These are phyloP conservation scores for Metschnikowia kofuensis DNA, from an alignment of 805 yeast genomes.

Conservation along the genomic window DNA sequence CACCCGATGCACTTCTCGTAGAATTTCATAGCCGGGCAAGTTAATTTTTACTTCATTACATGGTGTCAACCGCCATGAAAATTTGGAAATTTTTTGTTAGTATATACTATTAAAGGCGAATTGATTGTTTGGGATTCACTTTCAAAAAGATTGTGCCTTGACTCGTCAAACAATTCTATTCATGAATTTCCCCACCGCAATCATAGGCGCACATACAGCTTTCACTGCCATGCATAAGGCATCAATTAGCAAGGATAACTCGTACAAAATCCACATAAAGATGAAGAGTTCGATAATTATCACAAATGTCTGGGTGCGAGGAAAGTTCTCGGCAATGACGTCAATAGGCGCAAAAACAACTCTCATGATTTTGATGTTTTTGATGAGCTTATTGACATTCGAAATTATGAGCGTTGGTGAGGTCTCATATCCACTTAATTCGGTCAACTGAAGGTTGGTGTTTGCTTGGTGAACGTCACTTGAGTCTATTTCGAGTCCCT, in stretches of 20 bases:
- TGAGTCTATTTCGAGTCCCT: no score
- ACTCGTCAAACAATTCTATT: conserved; percentile 33
- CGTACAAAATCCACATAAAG: conserved; percentile 42
- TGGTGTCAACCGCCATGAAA: no score
- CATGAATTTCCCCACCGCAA: conserved; percentile 43
- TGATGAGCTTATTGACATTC: conserved; percentile 32
- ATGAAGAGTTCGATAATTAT: conserved; percentile 36
- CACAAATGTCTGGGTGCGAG: conserved; percentile 37
- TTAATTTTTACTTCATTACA: no score
- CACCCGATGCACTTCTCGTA: no score
- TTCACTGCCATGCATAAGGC: conserved; percentile 44
- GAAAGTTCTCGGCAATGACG: conserved; percentile 34
- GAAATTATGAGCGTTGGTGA: conserved; percentile 13
- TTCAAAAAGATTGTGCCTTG: no score
- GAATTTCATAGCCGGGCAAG: no score
- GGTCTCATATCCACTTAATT: neutral
- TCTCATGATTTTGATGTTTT: conserved; percentile 34
- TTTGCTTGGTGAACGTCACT: no score
- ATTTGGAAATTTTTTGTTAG: no score
- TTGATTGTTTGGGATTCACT: no score
- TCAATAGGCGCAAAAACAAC: conserved; percentile 41
- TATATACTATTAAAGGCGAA: no score
- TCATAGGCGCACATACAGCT: conserved; percentile 46
- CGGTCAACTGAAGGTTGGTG: neutral
- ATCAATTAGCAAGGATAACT: conserved; percentile 39